Evolutionary conservation across 129 eudicot genomes (phyloP), one percentile per base, ranked within the genome.

Genomic region (Arctium lappa): DNA sequence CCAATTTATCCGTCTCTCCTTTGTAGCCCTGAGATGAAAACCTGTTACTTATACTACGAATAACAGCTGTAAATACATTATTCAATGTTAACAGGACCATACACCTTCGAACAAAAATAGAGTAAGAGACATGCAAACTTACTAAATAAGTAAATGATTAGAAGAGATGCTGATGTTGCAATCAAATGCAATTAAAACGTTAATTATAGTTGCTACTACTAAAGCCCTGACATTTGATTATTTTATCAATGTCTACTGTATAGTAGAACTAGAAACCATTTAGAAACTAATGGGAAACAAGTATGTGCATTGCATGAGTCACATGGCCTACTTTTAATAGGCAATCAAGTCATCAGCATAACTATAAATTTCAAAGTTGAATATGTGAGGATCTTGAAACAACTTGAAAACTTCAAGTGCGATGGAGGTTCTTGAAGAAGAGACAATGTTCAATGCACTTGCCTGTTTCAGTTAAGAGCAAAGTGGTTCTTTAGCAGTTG

Each of bases 1-100:
- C 99, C 39, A 95, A 82, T 70, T 89, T 93, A 76, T 95, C 98
- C 75, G 38, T 88, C 80, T 95, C 98, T 56, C 99, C 98, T 7
- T 86, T 91, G 89, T 93, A 95, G 74, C 88, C 88, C 99, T 95
- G 97, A 13, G 74, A 82, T 82, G n/a, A 69, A 46, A 72, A 48
- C 36, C 13, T 74, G 79, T 22, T 72, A 81, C 80, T 69, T 37
- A 50, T 65, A n/a, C 36, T 53, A 63, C 6, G 46, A 72, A 62
- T 72, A 72, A 34, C 31, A 22, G 15, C 13, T 16, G 22, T 88
- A 60, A 46, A 75, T 77, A 72, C 22, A 38, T 71, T 74, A 29
- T 39, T 79, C 77, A 46, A 70, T 27, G 13, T 66, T 56, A 32
- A n/a, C 22, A 32, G 8, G 10, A 16, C 44, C 27, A 34, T 22